Base-by-base conservation (phyloP, 1,139 yeast species). In the Pichia sp. region DNA sequence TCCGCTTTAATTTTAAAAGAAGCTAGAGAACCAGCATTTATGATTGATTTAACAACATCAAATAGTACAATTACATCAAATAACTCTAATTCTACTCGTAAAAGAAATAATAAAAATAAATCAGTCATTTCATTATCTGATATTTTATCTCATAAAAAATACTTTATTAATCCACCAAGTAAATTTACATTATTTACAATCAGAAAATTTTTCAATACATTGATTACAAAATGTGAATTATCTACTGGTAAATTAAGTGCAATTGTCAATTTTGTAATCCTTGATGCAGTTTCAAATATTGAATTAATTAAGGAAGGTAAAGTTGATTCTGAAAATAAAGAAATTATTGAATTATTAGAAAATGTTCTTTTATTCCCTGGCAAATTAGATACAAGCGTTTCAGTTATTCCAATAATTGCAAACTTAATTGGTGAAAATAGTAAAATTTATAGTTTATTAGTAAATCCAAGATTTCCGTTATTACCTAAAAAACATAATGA, bases 381-480 rank as follows among this genome's bases (percentile, higher is more conserved):
- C 4, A 69, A 68, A 43, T 24, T 42, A 6, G 43, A 40, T 2
- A 40, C 51, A 3, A 49, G 54, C 30, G 42, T 55, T 23, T 55
- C 60, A 10, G 69, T 85, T 28, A 68, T 86, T 50, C 95, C 96
- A 11, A 80, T 87, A 51, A 82, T 85, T 1, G 66, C 69, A 43
- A 65, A 73, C 4, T 62, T 86, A 52, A 52, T 59, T 31, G 69
- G 68, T 3, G 56, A 64, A 25, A 44, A 54, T 4, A 71, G 71
- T 51, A 64, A 63, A 2, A 53, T 74, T 23, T 51, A 73, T 37
- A 78, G 81, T 57, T 71, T 80, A 3, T 69, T 87, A 55, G 73
- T 78, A 49, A 85, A 85, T 55, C 95, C 96, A 33, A 70, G 94
- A 53, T 76, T 87, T 54, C 96, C 96, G 2, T 76, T 87, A 38